These are phyloP conservation scores for Plasmodium berghei DNA, from an alignment of 169 alveolate species.

Conservation along the genomic window DNA sequence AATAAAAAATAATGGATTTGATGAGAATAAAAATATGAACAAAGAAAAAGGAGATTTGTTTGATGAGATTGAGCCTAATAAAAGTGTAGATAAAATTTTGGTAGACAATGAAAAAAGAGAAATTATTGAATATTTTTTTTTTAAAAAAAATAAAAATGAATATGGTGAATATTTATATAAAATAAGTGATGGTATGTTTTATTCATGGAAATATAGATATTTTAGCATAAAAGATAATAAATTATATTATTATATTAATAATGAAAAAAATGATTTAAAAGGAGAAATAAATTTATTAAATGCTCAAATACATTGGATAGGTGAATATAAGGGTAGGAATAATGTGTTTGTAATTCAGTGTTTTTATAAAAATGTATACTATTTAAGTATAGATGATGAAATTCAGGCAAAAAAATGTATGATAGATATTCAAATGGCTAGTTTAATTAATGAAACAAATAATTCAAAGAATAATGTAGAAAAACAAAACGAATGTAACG, in stretches of 20 bases:
- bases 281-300: conserved; percentile 61
- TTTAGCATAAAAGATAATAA: conserved; percentile 17
- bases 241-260: conserved; percentile 1
- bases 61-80: background rate
- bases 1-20: background rate
- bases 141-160: conserved; percentile 18
- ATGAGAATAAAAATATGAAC: background rate
- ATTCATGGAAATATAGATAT: conserved; percentile 25
- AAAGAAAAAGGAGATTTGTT: background rate
- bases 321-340: conserved; percentile 80
- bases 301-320: conserved; percentile 79
- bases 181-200: conserved; percentile 34
- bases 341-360: conserved; percentile 75
- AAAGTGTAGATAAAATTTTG: background rate
- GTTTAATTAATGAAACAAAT: background rate
- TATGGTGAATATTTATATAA: conserved; percentile 21
- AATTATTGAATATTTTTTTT: conserved; percentile 9
- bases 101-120: background rate
- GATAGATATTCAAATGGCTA: conserved; percentile 43
- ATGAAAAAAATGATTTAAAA: conserved; percentile 52
- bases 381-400: conserved; percentile 77
- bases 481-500: background rate
- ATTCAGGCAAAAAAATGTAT: conserved; percentile 78
- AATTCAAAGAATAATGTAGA: background rate
- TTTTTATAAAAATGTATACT: conserved; percentile 39